phyloP scores from a whole-genome alignment of 768 basidiomycete species.

The Phylloporus rhodoxanthus region DNA sequence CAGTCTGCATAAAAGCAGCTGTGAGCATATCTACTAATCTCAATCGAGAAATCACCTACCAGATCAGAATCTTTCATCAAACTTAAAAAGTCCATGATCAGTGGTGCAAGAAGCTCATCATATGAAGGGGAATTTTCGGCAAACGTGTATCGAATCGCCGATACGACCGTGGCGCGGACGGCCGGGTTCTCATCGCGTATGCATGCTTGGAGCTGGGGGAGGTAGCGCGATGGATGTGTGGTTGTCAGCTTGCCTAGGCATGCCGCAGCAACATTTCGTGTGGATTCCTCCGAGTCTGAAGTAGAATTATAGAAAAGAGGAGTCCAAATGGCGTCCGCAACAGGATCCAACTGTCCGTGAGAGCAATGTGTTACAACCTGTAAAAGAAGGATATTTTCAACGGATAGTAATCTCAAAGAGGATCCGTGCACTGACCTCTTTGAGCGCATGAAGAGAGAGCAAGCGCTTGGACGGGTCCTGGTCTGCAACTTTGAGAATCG shows the following conservation, averaged over 20 bases:
- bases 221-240: conserved; percentile 82
- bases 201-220: conserved; percentile 86
- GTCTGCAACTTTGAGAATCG: conserved; percentile 73
- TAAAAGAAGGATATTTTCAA: neutral
- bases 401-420: neutral
- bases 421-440: conserved; percentile 55
- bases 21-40: neutral
- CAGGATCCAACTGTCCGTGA: conserved; percentile 72
- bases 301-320: conserved; percentile 91
- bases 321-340: conserved; percentile 87
- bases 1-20: conserved; percentile 48
- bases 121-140: conserved; percentile 81
- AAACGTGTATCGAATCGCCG: conserved; percentile 87
- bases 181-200: conserved; percentile 63
- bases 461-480: conserved; percentile 73
- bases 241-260: conserved; percentile 94
- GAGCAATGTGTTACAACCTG: conserved; percentile 92
- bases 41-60: conserved; percentile 39
- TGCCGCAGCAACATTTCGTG: conserved; percentile 91
- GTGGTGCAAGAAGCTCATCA: conserved; percentile 83
- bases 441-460: conserved; percentile 84
- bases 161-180: conserved; percentile 82
- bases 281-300: conserved; percentile 76
- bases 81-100: conserved; percentile 87
- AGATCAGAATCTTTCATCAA: conserved; percentile 86